These are phyloP conservation scores for Pseudopithomyces maydicus DNA, from an alignment of 2,329 filamentous ascomycete genomes.

Conservation along the genomic window DNA sequence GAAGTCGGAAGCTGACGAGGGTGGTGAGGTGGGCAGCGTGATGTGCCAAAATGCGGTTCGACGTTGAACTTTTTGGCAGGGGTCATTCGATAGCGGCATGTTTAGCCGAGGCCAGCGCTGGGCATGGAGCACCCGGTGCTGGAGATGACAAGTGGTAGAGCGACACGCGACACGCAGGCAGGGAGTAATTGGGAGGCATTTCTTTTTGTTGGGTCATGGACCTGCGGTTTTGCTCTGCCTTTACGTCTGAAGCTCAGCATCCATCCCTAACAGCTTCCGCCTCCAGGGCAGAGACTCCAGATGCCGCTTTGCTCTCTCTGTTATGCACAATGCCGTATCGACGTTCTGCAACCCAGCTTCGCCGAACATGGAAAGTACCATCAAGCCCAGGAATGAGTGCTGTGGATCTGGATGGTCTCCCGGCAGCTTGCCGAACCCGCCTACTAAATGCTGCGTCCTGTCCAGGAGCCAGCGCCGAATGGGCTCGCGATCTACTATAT, in stretches of 20 bases:
- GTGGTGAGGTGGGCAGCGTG: neutral
- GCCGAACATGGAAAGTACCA: conserved; percentile 74
- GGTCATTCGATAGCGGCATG: conserved; percentile 5
- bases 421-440: conserved; percentile 54
- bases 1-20: neutral
- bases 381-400: conserved; percentile 86
- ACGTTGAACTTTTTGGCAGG: conserved; percentile 10
- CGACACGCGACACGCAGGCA: neutral
- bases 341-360: conserved; percentile 72
- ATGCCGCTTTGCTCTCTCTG: conserved; percentile 56
- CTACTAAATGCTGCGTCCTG: conserved; percentile 82
- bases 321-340: conserved; percentile 78
- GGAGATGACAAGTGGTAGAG: neutral
- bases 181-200: neutral
- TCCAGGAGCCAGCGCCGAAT: conserved; percentile 81
- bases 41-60: neutral
- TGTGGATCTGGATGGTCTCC: conserved; percentile 69
- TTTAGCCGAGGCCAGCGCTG: conserved; percentile 10
- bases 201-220: neutral
- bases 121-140: neutral
- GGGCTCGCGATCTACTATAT: conserved; percentile 63
- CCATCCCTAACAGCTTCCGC: conserved; percentile 27
- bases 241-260: neutral
- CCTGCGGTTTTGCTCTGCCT: neutral
- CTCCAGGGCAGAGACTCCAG: conserved; percentile 45